Evolutionary conservation across 331 rosid species (phyloP), one percentile per base, ranked within the genome.

Genomic region (Spiraea crenata): DNA sequence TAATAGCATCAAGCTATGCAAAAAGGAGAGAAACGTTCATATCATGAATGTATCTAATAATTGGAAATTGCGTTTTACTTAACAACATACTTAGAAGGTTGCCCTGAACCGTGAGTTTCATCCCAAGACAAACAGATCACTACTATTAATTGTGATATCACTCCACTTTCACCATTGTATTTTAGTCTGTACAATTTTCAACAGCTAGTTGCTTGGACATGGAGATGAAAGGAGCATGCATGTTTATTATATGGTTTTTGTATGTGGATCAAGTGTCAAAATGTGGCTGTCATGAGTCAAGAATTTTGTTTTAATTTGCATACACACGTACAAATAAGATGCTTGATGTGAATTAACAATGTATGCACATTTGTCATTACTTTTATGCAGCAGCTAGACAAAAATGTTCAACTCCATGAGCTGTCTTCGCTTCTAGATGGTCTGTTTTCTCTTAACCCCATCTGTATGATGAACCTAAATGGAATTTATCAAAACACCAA

Each of bases 361-460:
- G 13, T 72, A 44, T 47, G 17, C n/a, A 3, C 20, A 7, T 63
- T 57, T 56, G 70, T 17, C 12, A 45, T 44, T 44, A 44, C 60
- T 70, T 38, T 3, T 45, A 25, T 55, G 31, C 31, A 25, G 31
- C 31, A 25, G 31, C 31, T 72, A 37, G 50, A 48, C 67, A 55
- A 63, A 39, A n/a, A 20, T 25, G 15, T 41, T 56, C 74, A 69
- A 69, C 64, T 25, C 39, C 52, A 31, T 44, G 55, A 44, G 56
- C 56, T 70, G 65, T 57, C 65, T 6, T 69, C 48, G 9, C 12
- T 63, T 73, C 77, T 63, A 52, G 71, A 63, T 73, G 57, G 71
- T 73, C 57, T 70, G 14, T 48, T 54, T 39, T 55, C 41, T 51
- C 16, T 54, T 12, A 39, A 38, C 50, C 42, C 25, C 37, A 19